Percentiles rank a stretch among this genome's conserved stretches.
Evolutionary conservation across 1,139 yeast species (phyloP).

Genomic region (Geotrichum restrictum): DNA sequence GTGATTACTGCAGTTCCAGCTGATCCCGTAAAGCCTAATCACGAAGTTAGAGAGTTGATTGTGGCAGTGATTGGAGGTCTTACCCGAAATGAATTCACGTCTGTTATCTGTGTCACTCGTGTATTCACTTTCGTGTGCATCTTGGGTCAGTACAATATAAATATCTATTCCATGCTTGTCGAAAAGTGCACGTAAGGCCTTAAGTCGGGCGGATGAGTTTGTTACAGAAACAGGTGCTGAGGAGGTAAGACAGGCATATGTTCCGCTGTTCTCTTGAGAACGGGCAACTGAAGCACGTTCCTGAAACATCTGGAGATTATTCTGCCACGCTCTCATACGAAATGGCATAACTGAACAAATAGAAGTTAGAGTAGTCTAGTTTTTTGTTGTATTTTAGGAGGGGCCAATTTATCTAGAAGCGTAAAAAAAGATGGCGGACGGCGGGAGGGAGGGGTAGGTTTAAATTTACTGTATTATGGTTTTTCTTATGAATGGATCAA

Average conservation of each 20-base stretch:
- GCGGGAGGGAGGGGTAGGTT: too few relatives aligned
- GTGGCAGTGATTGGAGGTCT: background rate
- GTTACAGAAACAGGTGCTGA: background rate
- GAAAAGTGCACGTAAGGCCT: slow-evolving; percentile 63
- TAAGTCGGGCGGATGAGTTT: slow-evolving; percentile 37
- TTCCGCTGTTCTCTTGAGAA: background rate
- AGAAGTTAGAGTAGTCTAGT: too few relatives aligned
- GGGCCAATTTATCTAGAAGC: too few relatives aligned
- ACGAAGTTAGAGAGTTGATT: background rate
- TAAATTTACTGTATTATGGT: too few relatives aligned
- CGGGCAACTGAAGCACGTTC: slow-evolving; percentile 1
- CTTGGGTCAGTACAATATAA: slow-evolving; percentile 84
- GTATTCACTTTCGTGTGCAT: slow-evolving; percentile 90
- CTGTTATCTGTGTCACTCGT: slow-evolving; percentile 77
- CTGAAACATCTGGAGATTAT: background rate
- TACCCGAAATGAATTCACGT: slow-evolving; percentile 67
- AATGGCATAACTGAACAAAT: slow-evolving; percentile 9
- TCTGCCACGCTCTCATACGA: slow-evolving; percentile 19
- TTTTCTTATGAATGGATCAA: too few relatives aligned
- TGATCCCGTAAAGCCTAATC: slow-evolving; percentile 66
- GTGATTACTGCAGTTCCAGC: slow-evolving; percentile 93
- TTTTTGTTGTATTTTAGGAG: too few relatives aligned
- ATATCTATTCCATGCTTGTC: slow-evolving; percentile 61
- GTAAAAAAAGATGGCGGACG: too few relatives aligned
- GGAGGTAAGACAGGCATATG: background rate